phyloP scores from a whole-genome alignment of 73 alveolate species.

The Blepharisma japonicum region DNA sequence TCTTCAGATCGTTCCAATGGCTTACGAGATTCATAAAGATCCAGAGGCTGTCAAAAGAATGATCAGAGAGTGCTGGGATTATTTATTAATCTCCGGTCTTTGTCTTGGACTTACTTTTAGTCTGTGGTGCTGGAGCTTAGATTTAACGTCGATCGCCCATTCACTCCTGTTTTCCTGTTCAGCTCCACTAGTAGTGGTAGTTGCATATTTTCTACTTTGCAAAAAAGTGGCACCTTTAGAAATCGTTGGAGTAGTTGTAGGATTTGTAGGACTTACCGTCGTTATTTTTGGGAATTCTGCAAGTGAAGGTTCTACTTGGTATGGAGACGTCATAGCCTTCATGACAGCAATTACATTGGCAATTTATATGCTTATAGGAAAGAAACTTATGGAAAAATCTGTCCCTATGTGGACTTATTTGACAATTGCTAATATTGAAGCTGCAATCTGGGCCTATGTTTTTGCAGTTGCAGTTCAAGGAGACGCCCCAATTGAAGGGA shows the following conservation, averaged over 20 bases:
- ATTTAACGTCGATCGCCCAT: conserved; percentile 13
- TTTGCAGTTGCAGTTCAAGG: not conserved
- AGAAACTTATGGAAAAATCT: not conserved
- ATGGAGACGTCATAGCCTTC: conserved; percentile 14
- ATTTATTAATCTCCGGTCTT: not conserved
- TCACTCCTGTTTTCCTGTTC: conserved; percentile 12
- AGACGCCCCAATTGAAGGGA: not conserved
- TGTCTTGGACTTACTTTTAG: not conserved
- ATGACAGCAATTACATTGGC: not conserved
- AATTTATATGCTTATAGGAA: not conserved
- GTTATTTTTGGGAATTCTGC: not conserved
- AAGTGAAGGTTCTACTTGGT: not conserved
- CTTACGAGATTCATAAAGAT: not conserved
- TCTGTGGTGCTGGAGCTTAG: not conserved
- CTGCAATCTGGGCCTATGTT: not conserved
- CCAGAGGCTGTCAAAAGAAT: not conserved
- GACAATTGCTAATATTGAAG: not conserved
- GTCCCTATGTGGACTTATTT: not conserved
- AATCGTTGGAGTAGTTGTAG: conserved; percentile 14
- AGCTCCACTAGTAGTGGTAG: not conserved
- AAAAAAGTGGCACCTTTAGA: not conserved
- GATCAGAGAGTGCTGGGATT: not conserved
- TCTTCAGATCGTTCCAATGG: not conserved
- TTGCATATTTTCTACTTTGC: not conserved
- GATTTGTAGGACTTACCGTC: conserved; percentile 12